Percentiles rank a stretch among this genome's conserved stretches.
phyloP scores from a whole-genome alignment of 2,329 filamentous ascomycete species.

The Xylaria multiplex region DNA sequence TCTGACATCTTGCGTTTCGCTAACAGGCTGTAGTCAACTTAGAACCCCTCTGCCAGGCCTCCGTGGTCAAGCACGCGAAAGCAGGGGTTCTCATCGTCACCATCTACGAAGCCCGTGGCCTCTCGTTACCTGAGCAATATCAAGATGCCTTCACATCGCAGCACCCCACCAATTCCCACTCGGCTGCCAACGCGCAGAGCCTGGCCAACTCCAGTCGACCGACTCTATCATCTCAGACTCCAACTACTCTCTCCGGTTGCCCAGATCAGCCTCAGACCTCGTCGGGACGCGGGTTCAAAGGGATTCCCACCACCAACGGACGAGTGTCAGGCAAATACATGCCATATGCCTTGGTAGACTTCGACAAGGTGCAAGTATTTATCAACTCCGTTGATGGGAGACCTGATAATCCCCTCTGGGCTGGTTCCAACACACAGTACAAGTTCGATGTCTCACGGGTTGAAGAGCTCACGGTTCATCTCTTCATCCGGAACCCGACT shows the following conservation, averaged over 20 bases:
- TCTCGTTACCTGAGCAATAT: slow-evolving; percentile 90
- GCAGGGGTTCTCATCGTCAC: slow-evolving; percentile 97
- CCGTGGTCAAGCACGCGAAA: slow-evolving; percentile 76
- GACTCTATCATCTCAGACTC: slow-evolving; percentile 6
- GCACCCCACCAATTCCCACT: slow-evolving; percentile 78
- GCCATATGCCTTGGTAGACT: slow-evolving; percentile 97
- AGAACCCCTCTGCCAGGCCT: slow-evolving; percentile 11
- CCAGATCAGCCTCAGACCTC: slow-evolving; percentile 83
- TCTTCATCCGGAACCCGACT: slow-evolving; percentile 93
- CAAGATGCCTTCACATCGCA: slow-evolving; percentile 77
- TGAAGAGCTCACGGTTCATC: slow-evolving; percentile 87
- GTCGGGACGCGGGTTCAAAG: slow-evolving; percentile 77
- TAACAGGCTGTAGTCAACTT: background rate
- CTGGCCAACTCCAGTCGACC: slow-evolving; percentile 5
- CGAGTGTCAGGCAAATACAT: slow-evolving; percentile 96
- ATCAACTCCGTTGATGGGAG: slow-evolving; percentile 96
- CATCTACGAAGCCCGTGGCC: slow-evolving; percentile 89
- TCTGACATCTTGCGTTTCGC: slow-evolving; percentile 3
- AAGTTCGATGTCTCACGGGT: slow-evolving; percentile 98
- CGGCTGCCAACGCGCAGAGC: slow-evolving; percentile 68
- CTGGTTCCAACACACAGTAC: slow-evolving; percentile 97
- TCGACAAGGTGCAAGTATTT: slow-evolving; percentile 98
- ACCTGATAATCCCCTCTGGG: slow-evolving; percentile 95
- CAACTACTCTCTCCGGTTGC: slow-evolving; percentile 58
- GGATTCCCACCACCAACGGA: slow-evolving; percentile 91